Evolutionary conservation across 1,139 yeast species (phyloP).

Genomic region (Yamadazyma taylorii): DNA sequence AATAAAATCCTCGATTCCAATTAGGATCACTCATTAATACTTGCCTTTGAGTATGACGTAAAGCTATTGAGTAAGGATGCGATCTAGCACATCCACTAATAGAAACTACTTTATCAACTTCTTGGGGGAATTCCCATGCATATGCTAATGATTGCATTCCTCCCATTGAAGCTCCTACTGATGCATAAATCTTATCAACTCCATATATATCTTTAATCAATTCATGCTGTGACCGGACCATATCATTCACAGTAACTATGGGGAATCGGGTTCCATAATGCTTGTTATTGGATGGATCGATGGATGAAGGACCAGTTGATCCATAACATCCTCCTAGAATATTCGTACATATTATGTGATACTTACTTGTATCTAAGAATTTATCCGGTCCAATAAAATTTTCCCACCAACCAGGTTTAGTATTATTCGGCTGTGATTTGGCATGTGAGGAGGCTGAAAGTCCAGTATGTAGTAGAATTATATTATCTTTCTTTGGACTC

Average conservation of each 20-base stretch:
- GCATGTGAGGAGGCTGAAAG: conserved; percentile 94
- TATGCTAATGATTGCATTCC: conserved; percentile 95
- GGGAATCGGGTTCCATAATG: conserved; percentile 89
- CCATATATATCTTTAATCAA: conserved; percentile 62
- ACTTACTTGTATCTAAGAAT: conserved; percentile 77
- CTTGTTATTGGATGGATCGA: conserved; percentile 66
- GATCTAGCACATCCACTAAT: conserved; percentile 92
- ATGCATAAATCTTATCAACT: conserved; percentile 65
- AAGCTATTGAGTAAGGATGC: conserved; percentile 91
- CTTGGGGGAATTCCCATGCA: conserved; percentile 79
- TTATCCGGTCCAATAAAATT: conserved; percentile 83
- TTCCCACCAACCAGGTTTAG: conserved; percentile 95
- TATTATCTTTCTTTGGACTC: conserved; percentile 62
- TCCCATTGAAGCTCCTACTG: conserved; percentile 94
- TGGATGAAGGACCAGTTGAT: conserved; percentile 87
- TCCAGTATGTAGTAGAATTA: conserved; percentile 84
- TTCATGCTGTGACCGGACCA: conserved; percentile 85
- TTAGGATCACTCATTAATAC: conserved; percentile 92
- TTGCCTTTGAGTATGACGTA: conserved; percentile 91
- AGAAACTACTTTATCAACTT: conserved; percentile 68
- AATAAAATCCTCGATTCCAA: conserved; percentile 91
- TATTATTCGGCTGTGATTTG: conserved; percentile 71
- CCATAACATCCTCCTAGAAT: conserved; percentile 95
- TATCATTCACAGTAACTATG: conserved; percentile 79
- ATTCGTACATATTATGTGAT: conserved; percentile 83